Percentiles rank a stretch among this genome's conserved stretches.
phyloP scores from a whole-genome alignment of 495 filamentous ascomycete species.

The Podospora bellae-mahoneyi region DNA sequence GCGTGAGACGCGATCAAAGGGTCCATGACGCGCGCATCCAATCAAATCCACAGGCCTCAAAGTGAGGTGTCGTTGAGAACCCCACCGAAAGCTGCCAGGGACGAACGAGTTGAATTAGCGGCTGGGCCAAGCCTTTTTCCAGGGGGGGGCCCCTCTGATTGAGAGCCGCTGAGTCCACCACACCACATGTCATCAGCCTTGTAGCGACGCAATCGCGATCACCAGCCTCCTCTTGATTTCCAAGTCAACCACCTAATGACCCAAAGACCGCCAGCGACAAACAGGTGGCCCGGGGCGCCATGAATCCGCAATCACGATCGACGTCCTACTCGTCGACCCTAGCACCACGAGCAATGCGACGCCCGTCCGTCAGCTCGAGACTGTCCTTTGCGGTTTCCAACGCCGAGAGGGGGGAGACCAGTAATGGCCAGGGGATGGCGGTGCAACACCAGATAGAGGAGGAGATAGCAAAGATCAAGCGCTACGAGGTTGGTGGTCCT shows the following conservation, averaged over 20 bases:
- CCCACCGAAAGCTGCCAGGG: slow-evolving; percentile 7
- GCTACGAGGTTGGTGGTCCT: slow-evolving; percentile 68
- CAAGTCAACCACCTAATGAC: slow-evolving; percentile 18
- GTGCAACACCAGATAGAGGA: slow-evolving; percentile 71
- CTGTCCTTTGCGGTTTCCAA: slow-evolving; percentile 66
- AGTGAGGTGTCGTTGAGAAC: neutral
- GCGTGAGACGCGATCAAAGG: slow-evolving; percentile 16
- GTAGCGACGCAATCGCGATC: slow-evolving; percentile 1
- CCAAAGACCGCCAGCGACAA: slow-evolving; percentile 20
- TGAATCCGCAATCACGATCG: slow-evolving; percentile 40
- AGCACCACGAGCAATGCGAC: slow-evolving; percentile 43
- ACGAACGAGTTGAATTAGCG: slow-evolving; percentile 5
- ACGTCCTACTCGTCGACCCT: slow-evolving; percentile 53
- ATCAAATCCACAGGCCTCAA: slow-evolving; percentile 1
- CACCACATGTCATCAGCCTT: slow-evolving; percentile 16
- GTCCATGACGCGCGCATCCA: slow-evolving; percentile 7
- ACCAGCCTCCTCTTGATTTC: slow-evolving; percentile 4
- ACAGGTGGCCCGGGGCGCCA: slow-evolving; percentile 29
- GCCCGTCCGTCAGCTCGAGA: slow-evolving; percentile 64
- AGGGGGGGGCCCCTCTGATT: neutral
- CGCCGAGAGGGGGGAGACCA: slow-evolving; percentile 56
- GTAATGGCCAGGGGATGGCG: slow-evolving; percentile 36
- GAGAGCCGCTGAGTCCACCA: neutral
- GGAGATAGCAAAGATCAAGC: slow-evolving; percentile 95
- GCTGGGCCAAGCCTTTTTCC: slow-evolving; percentile 3